Evolutionary conservation across 2,329 filamentous ascomycete species (phyloP).

Genomic region (Colletotrichum sp.): DNA sequence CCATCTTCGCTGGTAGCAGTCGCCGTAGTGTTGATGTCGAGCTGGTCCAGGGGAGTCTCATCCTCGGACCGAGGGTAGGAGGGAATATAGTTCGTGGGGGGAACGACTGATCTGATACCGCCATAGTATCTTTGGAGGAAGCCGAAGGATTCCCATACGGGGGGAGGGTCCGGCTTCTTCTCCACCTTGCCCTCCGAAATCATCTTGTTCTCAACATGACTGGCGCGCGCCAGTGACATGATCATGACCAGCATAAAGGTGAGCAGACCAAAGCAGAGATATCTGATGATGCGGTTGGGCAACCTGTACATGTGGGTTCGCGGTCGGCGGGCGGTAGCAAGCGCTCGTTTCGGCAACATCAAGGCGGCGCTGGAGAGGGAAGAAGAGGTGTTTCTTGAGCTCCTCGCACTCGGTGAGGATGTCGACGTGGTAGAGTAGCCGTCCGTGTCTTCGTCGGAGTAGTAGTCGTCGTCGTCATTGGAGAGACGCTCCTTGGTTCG

Average conservation of each 20-base stretch:
- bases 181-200: constrained; percentile 62
- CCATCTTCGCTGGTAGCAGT: constrained; percentile 24
- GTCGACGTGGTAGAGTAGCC: constrained; percentile 44
- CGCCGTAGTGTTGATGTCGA: constrained; percentile 38
- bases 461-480: constrained; percentile 53
- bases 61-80: constrained; percentile 79
- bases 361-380: constrained; percentile 46
- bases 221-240: constrained; percentile 74
- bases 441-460: constrained; percentile 50
- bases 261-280: constrained; percentile 75
- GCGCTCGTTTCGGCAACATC: constrained; percentile 47
- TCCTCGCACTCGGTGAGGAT: constrained; percentile 50
- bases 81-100: constrained; percentile 69
- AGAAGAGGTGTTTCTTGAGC: constrained; percentile 60
- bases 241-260: constrained; percentile 78
- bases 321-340: constrained; percentile 33
- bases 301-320: constrained; percentile 61
- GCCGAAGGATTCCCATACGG: constrained; percentile 82
- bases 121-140: constrained; percentile 91
- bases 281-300: constrained; percentile 76
- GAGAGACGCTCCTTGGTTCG: constrained; percentile 55
- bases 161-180: constrained; percentile 66
- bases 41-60: constrained; percentile 53
- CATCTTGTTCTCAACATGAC: constrained; percentile 70
- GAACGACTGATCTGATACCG: constrained; percentile 76